Evolutionary conservation across 495 filamentous ascomycete species (phyloP).

Genomic region (Aspergillus diversus): DNA sequence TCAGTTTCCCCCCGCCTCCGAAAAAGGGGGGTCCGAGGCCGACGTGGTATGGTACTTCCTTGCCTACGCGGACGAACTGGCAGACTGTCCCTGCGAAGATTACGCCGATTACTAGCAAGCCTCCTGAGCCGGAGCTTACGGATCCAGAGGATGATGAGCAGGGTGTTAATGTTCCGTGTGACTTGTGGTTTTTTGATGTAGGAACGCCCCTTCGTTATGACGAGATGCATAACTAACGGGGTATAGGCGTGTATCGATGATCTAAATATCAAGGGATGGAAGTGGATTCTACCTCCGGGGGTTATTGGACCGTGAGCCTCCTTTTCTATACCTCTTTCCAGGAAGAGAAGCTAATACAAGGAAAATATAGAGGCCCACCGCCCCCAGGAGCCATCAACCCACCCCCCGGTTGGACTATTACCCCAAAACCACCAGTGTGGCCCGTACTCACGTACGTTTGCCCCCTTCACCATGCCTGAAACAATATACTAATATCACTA

Average conservation of each 20-base stretch:
- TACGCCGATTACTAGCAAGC: neutral
- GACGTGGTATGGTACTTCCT: neutral
- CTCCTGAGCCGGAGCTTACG: neutral
- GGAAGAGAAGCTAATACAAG: neutral
- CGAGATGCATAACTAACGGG: neutral
- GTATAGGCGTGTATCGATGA: conserved; percentile 4
- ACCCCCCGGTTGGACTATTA: neutral
- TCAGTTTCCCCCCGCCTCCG: neutral
- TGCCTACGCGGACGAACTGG: neutral
- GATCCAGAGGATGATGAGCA: conserved; percentile 5
- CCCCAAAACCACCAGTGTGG: conserved; percentile 3
- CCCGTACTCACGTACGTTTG: conserved; percentile 8
- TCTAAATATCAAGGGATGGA: neutral
- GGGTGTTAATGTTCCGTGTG: conserved; percentile 1
- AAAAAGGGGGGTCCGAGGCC: neutral
- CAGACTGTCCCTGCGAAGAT: neutral
- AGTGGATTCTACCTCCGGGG: conserved; percentile 4
- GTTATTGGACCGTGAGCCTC: conserved; percentile 5
- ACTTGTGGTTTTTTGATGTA: conserved; percentile 11
- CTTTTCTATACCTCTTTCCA: neutral
- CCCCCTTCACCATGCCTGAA: neutral
- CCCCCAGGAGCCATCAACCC: conserved; percentile 3
- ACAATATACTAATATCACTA: neutral
- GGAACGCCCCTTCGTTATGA: neutral
- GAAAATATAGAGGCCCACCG: conserved; percentile 1